A percentile compares a stretch with the other conserved stretches of the same genome.
Conservation (phyloP, 2,329 filamentous ascomycete species). For the Mycogone perniciosa region DNA sequence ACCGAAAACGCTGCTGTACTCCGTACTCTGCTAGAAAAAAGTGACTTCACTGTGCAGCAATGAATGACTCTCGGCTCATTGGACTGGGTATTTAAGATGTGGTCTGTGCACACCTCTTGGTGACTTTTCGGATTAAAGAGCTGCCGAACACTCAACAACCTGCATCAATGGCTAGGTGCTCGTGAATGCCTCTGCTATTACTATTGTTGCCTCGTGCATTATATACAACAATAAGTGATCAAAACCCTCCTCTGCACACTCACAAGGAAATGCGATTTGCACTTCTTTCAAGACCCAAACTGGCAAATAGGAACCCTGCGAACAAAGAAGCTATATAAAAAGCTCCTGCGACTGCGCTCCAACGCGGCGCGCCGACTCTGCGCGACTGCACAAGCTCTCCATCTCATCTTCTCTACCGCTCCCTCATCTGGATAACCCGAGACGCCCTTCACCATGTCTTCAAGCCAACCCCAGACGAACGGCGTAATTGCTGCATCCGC, state of each 20-base stretch:
- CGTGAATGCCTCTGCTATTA: background rate
- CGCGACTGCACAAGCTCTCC: background rate
- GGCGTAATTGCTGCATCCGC: conserved; percentile 40
- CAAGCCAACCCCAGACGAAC: conserved; percentile 46
- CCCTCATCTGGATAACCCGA: background rate
- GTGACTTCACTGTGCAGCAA: background rate
- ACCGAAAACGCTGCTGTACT: background rate
- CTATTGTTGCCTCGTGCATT: too few species aligned
- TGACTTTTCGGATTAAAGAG: conserved; percentile 20
- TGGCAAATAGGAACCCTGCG: too few species aligned
- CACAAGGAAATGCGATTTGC: background rate
- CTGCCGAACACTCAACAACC: background rate
- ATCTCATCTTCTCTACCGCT: background rate
- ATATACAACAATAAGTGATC: too few species aligned
- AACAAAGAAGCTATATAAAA: too few species aligned
- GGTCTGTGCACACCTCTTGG: conserved; percentile 24
- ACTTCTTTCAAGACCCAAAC: too few species aligned
- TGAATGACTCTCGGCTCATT: conserved; percentile 5
- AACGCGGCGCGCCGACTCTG: background rate
- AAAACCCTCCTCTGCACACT: background rate
- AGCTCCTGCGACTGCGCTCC: background rate
- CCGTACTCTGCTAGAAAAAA: too few species aligned
- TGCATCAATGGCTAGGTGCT: background rate
- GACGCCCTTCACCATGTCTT: conserved; percentile 23
- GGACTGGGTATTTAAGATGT: conserved; percentile 25